Percentiles rank a stretch among this genome's conserved stretches.
phyloP scores from a whole-genome alignment of 176 grass and related monocot species.

The Pharus latifolius region DNA sequence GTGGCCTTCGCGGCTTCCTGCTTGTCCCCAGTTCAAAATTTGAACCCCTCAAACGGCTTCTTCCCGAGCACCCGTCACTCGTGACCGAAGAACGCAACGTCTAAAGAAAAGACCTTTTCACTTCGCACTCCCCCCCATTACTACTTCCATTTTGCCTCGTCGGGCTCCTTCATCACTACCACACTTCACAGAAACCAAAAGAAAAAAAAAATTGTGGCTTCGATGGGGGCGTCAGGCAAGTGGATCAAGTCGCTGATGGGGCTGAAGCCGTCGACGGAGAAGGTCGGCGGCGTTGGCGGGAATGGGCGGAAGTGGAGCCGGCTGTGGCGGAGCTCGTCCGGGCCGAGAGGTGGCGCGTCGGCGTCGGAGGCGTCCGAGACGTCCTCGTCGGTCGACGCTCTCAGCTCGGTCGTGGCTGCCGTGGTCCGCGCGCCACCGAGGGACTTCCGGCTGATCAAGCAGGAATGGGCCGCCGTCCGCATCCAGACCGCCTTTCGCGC shows the following conservation, averaged over 20 bases:
- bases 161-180: too few species aligned
- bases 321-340: constrained; percentile 61
- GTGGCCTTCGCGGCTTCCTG: background rate
- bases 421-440: constrained; percentile 49
- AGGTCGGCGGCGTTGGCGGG: background rate
- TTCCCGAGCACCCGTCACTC: background rate
- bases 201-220: background rate
- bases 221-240: constrained; percentile 69
- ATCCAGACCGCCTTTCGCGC: constrained; percentile 82
- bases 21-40: constrained; percentile 24
- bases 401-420: constrained; percentile 46
- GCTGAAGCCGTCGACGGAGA: constrained; percentile 31
- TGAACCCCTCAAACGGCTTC: constrained; percentile 19
- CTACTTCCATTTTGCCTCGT: constrained; percentile 1
- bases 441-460: constrained; percentile 58
- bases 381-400: constrained; percentile 39
- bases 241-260: constrained; percentile 74
- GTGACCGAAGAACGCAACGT: constrained; percentile 8
- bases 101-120: constrained; percentile 16
- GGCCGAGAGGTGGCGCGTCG: constrained; percentile 22
- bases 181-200: too few species aligned
- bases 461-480: constrained; percentile 60
- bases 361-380: constrained; percentile 50
- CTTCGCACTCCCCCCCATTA: background rate
- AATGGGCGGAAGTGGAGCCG: constrained; percentile 60